These are phyloP conservation scores for Paramecium pentaurelia DNA, from an alignment of 73 alveolate species.

Conservation along the genomic window DNA sequence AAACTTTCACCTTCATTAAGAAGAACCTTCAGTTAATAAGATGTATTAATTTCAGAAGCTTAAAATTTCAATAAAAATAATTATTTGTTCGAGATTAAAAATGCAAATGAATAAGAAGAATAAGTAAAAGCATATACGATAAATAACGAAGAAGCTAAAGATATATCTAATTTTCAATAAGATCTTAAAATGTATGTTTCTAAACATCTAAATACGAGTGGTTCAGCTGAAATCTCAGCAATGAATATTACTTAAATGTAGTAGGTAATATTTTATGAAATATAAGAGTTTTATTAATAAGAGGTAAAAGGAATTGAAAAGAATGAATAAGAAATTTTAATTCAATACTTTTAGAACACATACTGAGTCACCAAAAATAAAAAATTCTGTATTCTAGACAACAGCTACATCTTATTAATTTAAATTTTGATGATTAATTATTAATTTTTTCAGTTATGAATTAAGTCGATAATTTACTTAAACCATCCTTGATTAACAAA, in stretches of 20 bases:
- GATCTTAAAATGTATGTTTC: neutral
- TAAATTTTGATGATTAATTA: constrained; percentile 2
- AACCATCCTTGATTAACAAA: neutral
- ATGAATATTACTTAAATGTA: neutral
- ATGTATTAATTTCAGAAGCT: neutral
- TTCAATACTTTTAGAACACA: neutral
- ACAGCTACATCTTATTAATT: constrained; percentile 25
- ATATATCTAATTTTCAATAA: neutral
- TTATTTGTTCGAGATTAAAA: neutral
- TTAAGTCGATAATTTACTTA: neutral
- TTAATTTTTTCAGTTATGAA: neutral
- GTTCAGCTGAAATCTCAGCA: neutral
- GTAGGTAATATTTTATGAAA: neutral
- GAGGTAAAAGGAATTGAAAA: neutral
- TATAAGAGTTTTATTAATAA: neutral
- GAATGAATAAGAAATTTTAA: neutral
- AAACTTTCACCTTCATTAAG: neutral
- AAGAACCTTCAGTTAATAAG: neutral
- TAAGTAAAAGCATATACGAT: neutral
- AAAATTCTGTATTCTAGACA: neutral
- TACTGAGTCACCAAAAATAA: neutral
- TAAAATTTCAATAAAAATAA: neutral
- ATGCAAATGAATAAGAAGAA: neutral
- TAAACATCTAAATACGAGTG: neutral
- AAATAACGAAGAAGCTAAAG: neutral